Percentiles rank a stretch among this genome's conserved stretches.
Conservation (phyloP, 805 yeast species). For the Debaryomyces prosopidis region DNA sequence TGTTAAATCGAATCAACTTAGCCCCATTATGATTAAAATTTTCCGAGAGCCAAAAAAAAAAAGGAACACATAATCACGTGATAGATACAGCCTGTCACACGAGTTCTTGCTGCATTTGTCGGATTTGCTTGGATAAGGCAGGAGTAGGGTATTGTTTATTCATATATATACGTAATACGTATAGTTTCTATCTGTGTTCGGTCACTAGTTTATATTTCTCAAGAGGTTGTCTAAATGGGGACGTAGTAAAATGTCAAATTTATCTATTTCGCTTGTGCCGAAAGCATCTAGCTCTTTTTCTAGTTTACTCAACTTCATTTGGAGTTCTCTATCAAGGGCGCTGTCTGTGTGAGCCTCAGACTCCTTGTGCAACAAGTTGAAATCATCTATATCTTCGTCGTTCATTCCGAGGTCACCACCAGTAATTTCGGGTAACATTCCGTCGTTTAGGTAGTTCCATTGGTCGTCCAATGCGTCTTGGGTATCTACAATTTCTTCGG, state of each 20-base stretch:
- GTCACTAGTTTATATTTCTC: no score
- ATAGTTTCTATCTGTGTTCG: no score
- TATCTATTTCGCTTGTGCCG: conserved; percentile 34
- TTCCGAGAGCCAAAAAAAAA: background rate
- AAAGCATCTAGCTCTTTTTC: conserved; percentile 10
- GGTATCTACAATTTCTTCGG: conserved; percentile 3
- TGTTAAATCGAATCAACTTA: background rate
- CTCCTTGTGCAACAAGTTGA: conserved; percentile 22
- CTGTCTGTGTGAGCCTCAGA: background rate
- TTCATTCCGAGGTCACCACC: conserved; percentile 39
- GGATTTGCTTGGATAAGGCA: no score
- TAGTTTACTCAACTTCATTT: conserved; percentile 12
- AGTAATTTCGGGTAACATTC: conserved; percentile 23
- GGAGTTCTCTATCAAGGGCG: conserved; percentile 9
- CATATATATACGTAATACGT: no score
- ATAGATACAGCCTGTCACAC: background rate
- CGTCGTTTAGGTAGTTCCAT: conserved; percentile 47
- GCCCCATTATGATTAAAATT: background rate
- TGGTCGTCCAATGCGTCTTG: conserved; percentile 29
- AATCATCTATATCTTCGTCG: conserved; percentile 43
- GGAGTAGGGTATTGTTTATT: no score
- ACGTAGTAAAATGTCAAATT: conserved; percentile 16
- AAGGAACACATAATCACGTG: background rate
- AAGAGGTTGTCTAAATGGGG: background rate
- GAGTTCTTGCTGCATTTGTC: no score